phyloP scores from a whole-genome alignment of 2,329 filamentous ascomycete species.

The Fusarium solani-melongenae region DNA sequence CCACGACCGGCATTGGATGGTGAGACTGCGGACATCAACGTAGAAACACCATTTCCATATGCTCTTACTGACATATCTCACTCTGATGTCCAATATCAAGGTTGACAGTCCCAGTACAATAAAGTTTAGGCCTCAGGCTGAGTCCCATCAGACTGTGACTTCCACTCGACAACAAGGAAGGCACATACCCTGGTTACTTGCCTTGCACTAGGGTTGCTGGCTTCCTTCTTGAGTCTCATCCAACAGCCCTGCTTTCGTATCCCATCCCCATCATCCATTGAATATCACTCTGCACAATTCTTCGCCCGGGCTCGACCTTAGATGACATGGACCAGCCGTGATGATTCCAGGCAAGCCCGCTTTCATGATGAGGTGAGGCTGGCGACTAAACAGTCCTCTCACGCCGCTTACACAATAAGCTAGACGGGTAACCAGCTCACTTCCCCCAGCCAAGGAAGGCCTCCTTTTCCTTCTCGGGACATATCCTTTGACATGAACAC shows the following conservation, averaged over 20 bases:
- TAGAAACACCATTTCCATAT: not conserved
- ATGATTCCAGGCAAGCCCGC: not conserved
- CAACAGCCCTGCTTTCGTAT: slow-evolving; percentile 5
- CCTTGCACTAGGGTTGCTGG: not conserved
- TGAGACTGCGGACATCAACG: not conserved
- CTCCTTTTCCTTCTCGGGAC: not conserved
- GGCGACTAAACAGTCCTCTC: not conserved
- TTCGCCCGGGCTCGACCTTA: not conserved
- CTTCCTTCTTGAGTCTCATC: not conserved
- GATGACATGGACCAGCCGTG: not conserved
- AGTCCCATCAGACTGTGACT: not conserved
- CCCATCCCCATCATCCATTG: not conserved
- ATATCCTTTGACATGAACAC: not conserved
- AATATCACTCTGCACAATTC: not conserved
- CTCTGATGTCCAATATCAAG: not conserved
- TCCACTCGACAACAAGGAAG: not conserved
- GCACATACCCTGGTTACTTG: not conserved
- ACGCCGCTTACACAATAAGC: not conserved
- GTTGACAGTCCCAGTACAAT: not conserved
- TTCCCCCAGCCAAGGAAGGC: not conserved
- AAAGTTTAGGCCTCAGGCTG: not conserved
- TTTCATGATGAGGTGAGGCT: not conserved
- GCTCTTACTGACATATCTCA: not conserved
- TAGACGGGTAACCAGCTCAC: not conserved
- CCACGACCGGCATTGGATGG: not conserved